Evolutionary conservation across 768 basidiomycete genomes (phyloP).

Genomic region (Inosperma sp.): DNA sequence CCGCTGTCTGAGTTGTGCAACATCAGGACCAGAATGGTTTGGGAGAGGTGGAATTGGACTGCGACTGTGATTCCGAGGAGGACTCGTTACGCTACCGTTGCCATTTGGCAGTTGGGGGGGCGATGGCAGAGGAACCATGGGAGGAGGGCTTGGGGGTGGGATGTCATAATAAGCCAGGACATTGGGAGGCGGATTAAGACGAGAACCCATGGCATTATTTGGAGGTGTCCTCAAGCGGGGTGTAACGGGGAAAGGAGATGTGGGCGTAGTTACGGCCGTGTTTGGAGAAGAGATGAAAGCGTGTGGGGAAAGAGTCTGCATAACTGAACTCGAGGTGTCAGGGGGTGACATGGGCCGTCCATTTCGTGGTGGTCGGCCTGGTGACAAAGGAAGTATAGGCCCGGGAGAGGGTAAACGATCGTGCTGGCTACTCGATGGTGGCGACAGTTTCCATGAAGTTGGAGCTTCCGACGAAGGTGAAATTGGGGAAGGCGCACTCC

Average conservation of each 20-base stretch:
- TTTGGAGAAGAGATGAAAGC: conserved; percentile 12
- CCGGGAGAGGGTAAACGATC: neutral
- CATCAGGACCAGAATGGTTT: neutral
- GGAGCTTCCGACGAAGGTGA: conserved; percentile 7
- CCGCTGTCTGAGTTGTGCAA: conserved; percentile 18
- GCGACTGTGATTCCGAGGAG: neutral
- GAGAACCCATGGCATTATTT: too few species aligned
- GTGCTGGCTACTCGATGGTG: neutral
- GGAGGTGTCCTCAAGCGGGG: too few species aligned
- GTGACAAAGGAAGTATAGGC: conserved; percentile 1
- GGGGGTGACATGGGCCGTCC: conserved; percentile 1
- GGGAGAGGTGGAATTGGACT: neutral
- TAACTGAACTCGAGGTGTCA: neutral
- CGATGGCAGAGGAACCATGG: conserved; percentile 41
- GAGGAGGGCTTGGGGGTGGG: conserved; percentile 50
- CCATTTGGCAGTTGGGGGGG: conserved; percentile 12
- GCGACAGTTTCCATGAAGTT: neutral
- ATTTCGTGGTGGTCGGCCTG: conserved; percentile 11
- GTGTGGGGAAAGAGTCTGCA: conserved; percentile 7
- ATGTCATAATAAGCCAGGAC: conserved; percentile 45
- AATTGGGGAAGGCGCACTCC: conserved; percentile 5
- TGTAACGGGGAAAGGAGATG: too few species aligned
- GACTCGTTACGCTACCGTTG: neutral
- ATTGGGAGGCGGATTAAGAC: too few species aligned
- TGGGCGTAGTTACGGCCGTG: conserved; percentile 4